Conservation (phyloP, 352 stramenopile species). For the Pythium brassicae region DNA sequence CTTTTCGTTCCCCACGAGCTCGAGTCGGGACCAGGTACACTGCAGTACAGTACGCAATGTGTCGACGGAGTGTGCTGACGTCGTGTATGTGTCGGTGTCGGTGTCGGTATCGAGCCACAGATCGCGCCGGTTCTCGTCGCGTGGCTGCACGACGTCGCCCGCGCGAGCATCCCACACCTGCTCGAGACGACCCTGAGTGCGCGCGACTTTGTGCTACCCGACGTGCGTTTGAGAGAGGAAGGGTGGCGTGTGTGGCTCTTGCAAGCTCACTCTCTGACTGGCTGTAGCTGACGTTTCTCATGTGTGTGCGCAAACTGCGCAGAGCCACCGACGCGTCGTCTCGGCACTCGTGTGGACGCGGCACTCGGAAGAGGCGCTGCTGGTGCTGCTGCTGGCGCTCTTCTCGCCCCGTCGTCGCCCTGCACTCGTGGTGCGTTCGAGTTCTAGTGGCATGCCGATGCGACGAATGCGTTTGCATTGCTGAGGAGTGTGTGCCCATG, state of each 20-base stretch:
- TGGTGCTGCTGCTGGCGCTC: background rate
- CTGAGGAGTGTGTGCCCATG: too few relatives aligned
- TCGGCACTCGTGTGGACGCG: background rate
- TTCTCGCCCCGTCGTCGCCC: too few relatives aligned
- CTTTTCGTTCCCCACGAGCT: constrained; percentile 1
- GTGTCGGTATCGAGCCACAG: background rate
- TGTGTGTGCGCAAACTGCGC: too few relatives aligned
- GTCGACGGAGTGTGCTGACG: background rate
- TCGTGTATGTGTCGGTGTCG: background rate
- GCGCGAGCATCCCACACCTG: background rate
- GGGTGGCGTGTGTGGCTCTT: background rate
- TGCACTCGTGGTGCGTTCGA: too few relatives aligned
- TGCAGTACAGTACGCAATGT: background rate
- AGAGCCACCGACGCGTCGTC: background rate
- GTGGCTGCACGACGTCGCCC: background rate
- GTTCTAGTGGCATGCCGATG: too few relatives aligned
- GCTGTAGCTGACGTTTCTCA: too few relatives aligned
- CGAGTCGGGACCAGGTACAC: constrained; percentile 4
- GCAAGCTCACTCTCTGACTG: background rate
- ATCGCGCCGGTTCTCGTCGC: background rate
- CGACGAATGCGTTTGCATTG: too few relatives aligned
- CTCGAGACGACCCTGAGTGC: background rate
- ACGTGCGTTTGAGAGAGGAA: too few relatives aligned
- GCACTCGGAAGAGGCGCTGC: background rate
- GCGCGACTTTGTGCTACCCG: background rate